phyloP scores from a whole-genome alignment of 169 alveolate genomes.

The Eimeria falciformis region DNA sequence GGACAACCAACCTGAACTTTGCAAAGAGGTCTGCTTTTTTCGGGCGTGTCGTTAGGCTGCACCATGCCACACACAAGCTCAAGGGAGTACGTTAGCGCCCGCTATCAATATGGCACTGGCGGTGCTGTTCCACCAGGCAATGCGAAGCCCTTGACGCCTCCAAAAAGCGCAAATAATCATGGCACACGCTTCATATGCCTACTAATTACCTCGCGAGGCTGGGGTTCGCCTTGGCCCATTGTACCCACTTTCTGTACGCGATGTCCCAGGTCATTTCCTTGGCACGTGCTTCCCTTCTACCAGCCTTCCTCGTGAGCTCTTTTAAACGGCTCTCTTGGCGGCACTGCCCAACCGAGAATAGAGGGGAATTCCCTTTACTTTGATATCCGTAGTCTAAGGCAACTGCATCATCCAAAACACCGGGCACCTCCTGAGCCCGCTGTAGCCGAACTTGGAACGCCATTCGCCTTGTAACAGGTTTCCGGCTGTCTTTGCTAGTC shows the following conservation, averaged over 20 bases:
- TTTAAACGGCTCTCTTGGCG: slow-evolving; percentile 57
- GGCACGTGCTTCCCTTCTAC: slow-evolving; percentile 21
- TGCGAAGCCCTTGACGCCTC: background rate
- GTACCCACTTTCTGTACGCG: slow-evolving; percentile 58
- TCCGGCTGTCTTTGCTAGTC: slow-evolving; percentile 18
- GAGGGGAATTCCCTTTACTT: slow-evolving; percentile 20
- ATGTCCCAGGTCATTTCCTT: slow-evolving; percentile 65
- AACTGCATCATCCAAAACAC: background rate
- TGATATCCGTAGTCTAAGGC: slow-evolving; percentile 8
- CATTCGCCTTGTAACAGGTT: slow-evolving; percentile 3
- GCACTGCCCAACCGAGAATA: slow-evolving; percentile 57
- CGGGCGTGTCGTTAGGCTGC: background rate
- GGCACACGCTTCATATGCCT: background rate
- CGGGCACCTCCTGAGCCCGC: slow-evolving; percentile 41
- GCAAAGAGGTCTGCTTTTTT: too few relatives aligned
- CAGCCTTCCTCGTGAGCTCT: background rate
- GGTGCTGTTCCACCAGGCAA: background rate
- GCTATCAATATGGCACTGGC: background rate
- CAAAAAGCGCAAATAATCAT: background rate
- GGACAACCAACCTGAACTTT: too few relatives aligned
- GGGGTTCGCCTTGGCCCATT: slow-evolving; percentile 59
- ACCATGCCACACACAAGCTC: background rate
- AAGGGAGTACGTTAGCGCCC: background rate
- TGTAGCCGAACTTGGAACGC: slow-evolving; percentile 47
- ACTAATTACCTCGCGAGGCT: slow-evolving; percentile 47